Conservation (phyloP, 495 filamentous ascomycete species). For the Aspergillus ostianus region DNA sequence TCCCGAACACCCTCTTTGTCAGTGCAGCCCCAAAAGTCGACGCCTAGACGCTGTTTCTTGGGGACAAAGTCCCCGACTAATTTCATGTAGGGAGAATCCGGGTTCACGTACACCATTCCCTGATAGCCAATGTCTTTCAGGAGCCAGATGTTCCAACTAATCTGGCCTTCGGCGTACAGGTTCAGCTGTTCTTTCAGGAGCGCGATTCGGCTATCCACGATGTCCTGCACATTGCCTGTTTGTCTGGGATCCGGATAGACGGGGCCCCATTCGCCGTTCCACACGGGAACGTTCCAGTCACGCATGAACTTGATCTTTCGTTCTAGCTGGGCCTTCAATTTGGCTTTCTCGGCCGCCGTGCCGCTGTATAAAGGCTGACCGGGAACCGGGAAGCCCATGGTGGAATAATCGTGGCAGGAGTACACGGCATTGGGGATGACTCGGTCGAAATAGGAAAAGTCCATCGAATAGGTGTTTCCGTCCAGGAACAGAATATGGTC, state of each 20-base stretch:
- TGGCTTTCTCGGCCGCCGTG: slow-evolving; percentile 41
- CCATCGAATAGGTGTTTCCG: slow-evolving; percentile 58
- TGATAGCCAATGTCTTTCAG: slow-evolving; percentile 60
- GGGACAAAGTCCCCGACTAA: slow-evolving; percentile 43
- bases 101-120: slow-evolving; percentile 49
- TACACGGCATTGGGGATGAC: slow-evolving; percentile 52
- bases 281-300: slow-evolving; percentile 46
- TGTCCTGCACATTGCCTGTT: slow-evolving; percentile 24
- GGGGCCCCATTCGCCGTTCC: slow-evolving; percentile 61
- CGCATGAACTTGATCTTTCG: slow-evolving; percentile 55
- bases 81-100: slow-evolving; percentile 40
- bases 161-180: slow-evolving; percentile 46
- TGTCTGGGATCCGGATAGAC: slow-evolving; percentile 39
- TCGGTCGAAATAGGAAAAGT: slow-evolving; percentile 32
- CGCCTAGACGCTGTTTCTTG: slow-evolving; percentile 44
- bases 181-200: slow-evolving; percentile 47
- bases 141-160: slow-evolving; percentile 55
- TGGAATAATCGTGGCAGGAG: slow-evolving; percentile 53
- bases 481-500: slow-evolving; percentile 58
- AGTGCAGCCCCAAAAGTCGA: slow-evolving; percentile 51
- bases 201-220: slow-evolving; percentile 29
- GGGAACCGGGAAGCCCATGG: slow-evolving; percentile 45
- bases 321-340: slow-evolving; percentile 38
- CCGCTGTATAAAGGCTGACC: slow-evolving; percentile 41
- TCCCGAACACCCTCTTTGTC: slow-evolving; percentile 17